A percentile compares a stretch with the other conserved stretches of the same genome.
Conservation (phyloP, 345 rosid species). For the Luvunga scandens region DNA sequence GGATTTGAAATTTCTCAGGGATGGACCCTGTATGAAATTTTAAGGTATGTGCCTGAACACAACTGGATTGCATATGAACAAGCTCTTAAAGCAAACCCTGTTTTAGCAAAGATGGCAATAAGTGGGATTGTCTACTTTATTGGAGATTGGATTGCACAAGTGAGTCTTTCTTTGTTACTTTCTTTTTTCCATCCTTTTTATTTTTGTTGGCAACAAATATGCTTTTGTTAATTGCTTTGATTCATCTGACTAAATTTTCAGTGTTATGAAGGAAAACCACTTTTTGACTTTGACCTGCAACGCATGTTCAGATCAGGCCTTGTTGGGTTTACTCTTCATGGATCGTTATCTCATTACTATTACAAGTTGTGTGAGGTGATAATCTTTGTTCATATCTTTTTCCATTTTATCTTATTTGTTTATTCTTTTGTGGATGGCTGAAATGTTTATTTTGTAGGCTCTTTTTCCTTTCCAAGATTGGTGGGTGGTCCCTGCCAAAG, state of each 20-base stretch:
- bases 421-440: slow-evolving; percentile 12
- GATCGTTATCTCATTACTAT: slow-evolving; percentile 90
- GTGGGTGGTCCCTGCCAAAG: slow-evolving; percentile 96
- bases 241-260: slow-evolving; percentile 24
- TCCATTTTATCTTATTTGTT: background rate
- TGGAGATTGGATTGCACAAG: slow-evolving; percentile 99
- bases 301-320: slow-evolving; percentile 85
- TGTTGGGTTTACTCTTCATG: slow-evolving; percentile 92
- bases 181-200: background rate
- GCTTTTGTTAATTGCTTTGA: background rate
- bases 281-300: slow-evolving; percentile 64
- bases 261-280: slow-evolving; percentile 88
- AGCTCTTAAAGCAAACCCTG: slow-evolving; percentile 80
- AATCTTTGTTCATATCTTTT: slow-evolving; percentile 5
- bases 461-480: slow-evolving; percentile 79
- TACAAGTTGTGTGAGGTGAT: slow-evolving; percentile 89
- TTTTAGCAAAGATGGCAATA: slow-evolving; percentile 92
- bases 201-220: background rate
- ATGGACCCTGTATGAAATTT: slow-evolving; percentile 88
- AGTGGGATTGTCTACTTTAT: slow-evolving; percentile 83
- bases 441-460: slow-evolving; percentile 42
- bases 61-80: slow-evolving; percentile 93
- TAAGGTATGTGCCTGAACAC: slow-evolving; percentile 81
- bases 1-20: slow-evolving; percentile 44
- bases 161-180: slow-evolving; percentile 14